Conservation (phyloP, 306 rosid genomes). For the Gynostemma pentaphyllum region DNA sequence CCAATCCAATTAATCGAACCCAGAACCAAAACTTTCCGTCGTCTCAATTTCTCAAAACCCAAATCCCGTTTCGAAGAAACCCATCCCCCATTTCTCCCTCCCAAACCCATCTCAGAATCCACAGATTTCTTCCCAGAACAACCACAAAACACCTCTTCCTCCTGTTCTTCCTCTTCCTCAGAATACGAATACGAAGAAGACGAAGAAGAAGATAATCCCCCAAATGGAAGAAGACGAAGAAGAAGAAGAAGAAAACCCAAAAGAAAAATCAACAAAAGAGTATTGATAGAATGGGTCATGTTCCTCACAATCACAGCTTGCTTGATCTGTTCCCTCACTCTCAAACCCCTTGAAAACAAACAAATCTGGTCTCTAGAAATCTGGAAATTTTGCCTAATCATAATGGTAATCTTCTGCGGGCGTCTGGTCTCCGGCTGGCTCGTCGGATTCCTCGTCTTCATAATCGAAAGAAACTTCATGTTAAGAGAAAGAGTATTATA, state of each 20-base stretch:
- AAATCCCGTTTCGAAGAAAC: constrained; percentile 35
- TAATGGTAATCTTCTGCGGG: constrained; percentile 43
- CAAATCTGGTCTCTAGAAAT: constrained; percentile 22
- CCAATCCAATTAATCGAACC: too few species aligned
- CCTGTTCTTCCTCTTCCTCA: constrained; percentile 13
- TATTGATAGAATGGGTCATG: constrained; percentile 26
- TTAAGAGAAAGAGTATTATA: constrained; percentile 30
- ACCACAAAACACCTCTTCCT: not conserved
- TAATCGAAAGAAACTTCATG: constrained; percentile 43
- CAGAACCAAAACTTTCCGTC: constrained; percentile 19
- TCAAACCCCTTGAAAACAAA: constrained; percentile 7
- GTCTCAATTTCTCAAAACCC: constrained; percentile 34
- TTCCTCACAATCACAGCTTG: constrained; percentile 31
- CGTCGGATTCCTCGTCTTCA: constrained; percentile 24
- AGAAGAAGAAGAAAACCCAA: constrained; percentile 8
- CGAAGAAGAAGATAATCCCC: not conserved
- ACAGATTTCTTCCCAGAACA: not conserved
- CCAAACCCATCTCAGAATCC: constrained; percentile 20
- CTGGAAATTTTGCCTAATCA: constrained; percentile 43
- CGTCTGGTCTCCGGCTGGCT: constrained; percentile 36
- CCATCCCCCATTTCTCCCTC: constrained; percentile 5
- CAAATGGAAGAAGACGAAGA: constrained; percentile 11
- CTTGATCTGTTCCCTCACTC: constrained; percentile 26
- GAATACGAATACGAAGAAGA: constrained; percentile 16
- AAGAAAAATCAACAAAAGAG: constrained; percentile 29